phyloP scores from a whole-genome alignment of 495 filamentous ascomycete genomes.

The Clohesyomyces aquaticus region DNA sequence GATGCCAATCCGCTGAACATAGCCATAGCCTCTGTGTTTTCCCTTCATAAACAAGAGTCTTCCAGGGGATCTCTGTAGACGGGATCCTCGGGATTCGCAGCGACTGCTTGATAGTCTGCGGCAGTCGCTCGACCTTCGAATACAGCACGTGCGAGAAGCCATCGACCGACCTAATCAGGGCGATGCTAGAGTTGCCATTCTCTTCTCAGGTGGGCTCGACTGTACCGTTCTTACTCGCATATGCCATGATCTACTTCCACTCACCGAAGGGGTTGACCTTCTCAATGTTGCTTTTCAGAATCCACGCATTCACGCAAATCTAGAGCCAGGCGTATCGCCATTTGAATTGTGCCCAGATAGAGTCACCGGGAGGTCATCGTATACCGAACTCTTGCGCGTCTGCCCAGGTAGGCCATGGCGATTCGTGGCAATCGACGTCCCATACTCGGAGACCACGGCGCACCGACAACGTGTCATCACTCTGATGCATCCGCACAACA shows the following conservation, averaged over 20 bases:
- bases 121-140: conserved; percentile 30
- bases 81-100: neutral
- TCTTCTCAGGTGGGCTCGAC: conserved; percentile 95
- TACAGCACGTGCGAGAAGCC: conserved; percentile 32
- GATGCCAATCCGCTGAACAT: conserved; percentile 10
- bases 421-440: conserved; percentile 84
- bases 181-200: conserved; percentile 63
- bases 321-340: conserved; percentile 39
- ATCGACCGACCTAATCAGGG: conserved; percentile 36
- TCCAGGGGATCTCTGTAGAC: conserved; percentile 36
- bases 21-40: conserved; percentile 44
- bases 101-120: conserved; percentile 24
- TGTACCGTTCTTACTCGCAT: conserved; percentile 86
- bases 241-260: conserved; percentile 75
- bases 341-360: conserved; percentile 91
- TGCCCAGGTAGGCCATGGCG: conserved; percentile 78
- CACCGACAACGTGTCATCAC: conserved; percentile 71
- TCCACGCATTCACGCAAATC: conserved; percentile 57
- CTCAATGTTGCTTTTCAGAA: conserved; percentile 98
- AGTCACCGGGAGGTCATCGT: conserved; percentile 76
- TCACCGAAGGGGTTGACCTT: conserved; percentile 73
- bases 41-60: conserved; percentile 63
- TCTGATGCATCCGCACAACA: conserved; percentile 90
- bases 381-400: conserved; percentile 68
- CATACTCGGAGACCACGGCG: conserved; percentile 71